A percentile compares a stretch with the other conserved stretches of the same genome.
Evolutionary conservation across 805 yeast species (phyloP).

Genomic region (Ascoidea asiatica): DNA sequence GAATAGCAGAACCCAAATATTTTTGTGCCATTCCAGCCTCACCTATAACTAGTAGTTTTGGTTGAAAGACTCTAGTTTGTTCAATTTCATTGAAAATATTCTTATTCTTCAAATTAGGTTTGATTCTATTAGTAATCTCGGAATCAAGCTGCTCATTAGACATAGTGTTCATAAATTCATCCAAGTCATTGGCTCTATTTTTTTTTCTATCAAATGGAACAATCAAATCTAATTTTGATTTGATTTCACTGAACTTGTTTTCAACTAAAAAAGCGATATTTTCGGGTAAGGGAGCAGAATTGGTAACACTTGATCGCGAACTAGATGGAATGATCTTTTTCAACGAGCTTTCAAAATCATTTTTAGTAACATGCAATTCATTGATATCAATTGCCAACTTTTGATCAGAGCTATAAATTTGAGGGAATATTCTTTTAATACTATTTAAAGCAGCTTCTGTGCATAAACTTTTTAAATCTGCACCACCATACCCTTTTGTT

Average conservation of each 20-base stretch:
- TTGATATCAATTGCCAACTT: conserved; percentile 64
- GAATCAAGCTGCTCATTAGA: conserved; percentile 15
- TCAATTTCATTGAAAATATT: conserved; percentile 38
- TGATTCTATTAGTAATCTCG: conserved; percentile 20
- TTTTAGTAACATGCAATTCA: conserved; percentile 57
- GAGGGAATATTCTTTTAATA: conserved; percentile 87
- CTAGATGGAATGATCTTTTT: conserved; percentile 87
- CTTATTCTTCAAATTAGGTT: conserved; percentile 37
- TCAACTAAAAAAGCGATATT: conserved; percentile 51
- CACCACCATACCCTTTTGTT: conserved; percentile 97
- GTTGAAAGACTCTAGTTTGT: conserved; percentile 61
- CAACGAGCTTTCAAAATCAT: conserved; percentile 76
- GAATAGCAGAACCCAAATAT: conserved; percentile 68
- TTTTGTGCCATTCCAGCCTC: conserved; percentile 74
- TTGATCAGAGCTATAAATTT: conserved; percentile 65
- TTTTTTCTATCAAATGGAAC: conserved; percentile 35
- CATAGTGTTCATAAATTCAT: conserved; percentile 17
- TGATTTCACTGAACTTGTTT: conserved; percentile 32
- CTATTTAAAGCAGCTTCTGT: conserved; percentile 92
- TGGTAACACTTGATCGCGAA: conserved; percentile 65
- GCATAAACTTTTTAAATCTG: conserved; percentile 86
- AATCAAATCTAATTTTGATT: conserved; percentile 34
- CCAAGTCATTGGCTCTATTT: conserved; percentile 11
- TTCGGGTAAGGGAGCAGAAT: conserved; percentile 70
- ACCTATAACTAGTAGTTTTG: conserved; percentile 68